Conservation (phyloP, 768 basidiomycete genomes). For the Boletus reticuloceps region DNA sequence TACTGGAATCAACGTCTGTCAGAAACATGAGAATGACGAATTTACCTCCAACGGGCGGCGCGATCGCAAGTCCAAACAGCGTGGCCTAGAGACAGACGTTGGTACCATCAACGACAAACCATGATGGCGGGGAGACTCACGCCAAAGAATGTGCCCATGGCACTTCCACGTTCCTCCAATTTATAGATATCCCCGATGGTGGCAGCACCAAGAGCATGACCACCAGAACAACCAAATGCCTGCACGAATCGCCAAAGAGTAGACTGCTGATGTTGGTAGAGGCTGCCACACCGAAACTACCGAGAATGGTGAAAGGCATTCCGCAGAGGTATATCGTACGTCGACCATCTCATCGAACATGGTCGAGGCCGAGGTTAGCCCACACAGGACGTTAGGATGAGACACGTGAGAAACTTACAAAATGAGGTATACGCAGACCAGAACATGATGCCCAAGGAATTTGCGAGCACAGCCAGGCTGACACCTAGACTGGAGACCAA, state of each 20-base stretch:
- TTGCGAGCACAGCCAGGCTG: slow-evolving; percentile 48
- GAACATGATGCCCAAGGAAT: slow-evolving; percentile 46
- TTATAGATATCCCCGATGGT: slow-evolving; percentile 67
- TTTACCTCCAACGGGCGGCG: slow-evolving; percentile 57
- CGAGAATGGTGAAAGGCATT: slow-evolving; percentile 57
- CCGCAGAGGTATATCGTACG: slow-evolving; percentile 57
- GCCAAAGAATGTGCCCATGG: slow-evolving; percentile 57
- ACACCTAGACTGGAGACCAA: slow-evolving; percentile 42
- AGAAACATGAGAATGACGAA: background rate
- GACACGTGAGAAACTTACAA: slow-evolving; percentile 34
- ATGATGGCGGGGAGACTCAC: slow-evolving; percentile 30
- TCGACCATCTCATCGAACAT: slow-evolving; percentile 54
- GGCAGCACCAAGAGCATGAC: slow-evolving; percentile 51
- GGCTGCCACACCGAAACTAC: slow-evolving; percentile 57
- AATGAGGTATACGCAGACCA: slow-evolving; percentile 53
- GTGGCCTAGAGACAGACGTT: slow-evolving; percentile 32
- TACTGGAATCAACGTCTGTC: background rate
- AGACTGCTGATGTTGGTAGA: slow-evolving; percentile 43
- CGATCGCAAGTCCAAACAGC: slow-evolving; percentile 59
- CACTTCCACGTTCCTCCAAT: slow-evolving; percentile 58
- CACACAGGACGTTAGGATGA: background rate
- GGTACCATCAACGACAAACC: background rate
- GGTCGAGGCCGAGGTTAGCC: background rate
- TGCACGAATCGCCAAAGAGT: slow-evolving; percentile 64
- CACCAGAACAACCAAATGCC: slow-evolving; percentile 60